A percentile compares a stretch with the other conserved stretches of the same genome.
Conservation (phyloP, 148 eudicot genomes). For the Talinum fruticosum region DNA sequence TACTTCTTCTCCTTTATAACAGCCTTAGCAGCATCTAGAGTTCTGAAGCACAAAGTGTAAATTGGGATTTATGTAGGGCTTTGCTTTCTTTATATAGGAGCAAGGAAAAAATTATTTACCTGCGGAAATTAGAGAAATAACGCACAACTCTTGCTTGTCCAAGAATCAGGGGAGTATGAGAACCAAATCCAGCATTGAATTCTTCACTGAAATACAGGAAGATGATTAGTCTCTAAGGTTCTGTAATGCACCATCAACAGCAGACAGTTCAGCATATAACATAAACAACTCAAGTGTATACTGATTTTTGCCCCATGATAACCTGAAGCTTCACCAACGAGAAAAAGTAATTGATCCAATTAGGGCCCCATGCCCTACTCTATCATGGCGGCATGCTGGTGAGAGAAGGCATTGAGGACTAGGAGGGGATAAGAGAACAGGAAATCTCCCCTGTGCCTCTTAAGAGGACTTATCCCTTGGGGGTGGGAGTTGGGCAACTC, state of each 20-base stretch:
- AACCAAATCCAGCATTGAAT: constrained; percentile 93
- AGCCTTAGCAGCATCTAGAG: constrained; percentile 70
- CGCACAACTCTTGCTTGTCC: constrained; percentile 93
- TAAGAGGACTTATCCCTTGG: not conserved
- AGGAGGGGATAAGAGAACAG: not conserved
- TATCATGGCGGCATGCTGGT: not conserved
- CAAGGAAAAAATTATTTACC: constrained; percentile 44
- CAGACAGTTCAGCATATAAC: not conserved
- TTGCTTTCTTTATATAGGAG: constrained; percentile 2
- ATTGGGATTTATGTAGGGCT: constrained; percentile 19
- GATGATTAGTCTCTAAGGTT: not conserved
- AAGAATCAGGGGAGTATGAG: constrained; percentile 85
- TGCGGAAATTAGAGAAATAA: constrained; percentile 69
- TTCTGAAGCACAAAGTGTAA: constrained; percentile 45
- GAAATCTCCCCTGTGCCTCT: not conserved
- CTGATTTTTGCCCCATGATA: constrained; percentile 2
- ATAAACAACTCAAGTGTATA: not conserved
- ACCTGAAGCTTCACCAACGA: not conserved
- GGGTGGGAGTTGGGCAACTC: not conserved
- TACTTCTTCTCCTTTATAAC: constrained; percentile 68
- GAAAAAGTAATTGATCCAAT: not conserved
- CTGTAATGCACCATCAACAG: not conserved
- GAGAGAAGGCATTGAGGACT: not conserved
- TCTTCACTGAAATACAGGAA: constrained; percentile 70
- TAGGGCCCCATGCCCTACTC: not conserved